Conservation (phyloP, 2,329 filamentous ascomycete genomes). For the Aspergillus piperis region DNA sequence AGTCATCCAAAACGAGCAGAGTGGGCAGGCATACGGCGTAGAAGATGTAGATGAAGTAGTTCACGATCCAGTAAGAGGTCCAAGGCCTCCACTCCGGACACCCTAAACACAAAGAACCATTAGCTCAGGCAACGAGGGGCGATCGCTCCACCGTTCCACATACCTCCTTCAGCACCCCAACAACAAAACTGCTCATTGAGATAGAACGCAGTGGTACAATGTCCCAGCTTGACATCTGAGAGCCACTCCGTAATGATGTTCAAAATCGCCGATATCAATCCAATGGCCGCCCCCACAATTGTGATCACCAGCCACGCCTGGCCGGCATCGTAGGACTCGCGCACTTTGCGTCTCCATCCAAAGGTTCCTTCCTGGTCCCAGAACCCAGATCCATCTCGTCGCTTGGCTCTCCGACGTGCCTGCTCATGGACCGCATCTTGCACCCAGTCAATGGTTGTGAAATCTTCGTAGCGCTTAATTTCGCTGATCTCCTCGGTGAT, state of each 20-base stretch:
- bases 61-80: slow-evolving; percentile 74
- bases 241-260: slow-evolving; percentile 98
- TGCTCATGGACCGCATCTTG: slow-evolving; percentile 94
- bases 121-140: not conserved
- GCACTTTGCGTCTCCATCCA: slow-evolving; percentile 78
- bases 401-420: slow-evolving; percentile 72
- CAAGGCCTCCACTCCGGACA: slow-evolving; percentile 88
- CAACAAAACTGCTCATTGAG: slow-evolving; percentile 97
- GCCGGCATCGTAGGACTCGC: slow-evolving; percentile 89
- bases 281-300: slow-evolving; percentile 86
- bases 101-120: slow-evolving; percentile 48
- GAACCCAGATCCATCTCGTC: slow-evolving; percentile 70
- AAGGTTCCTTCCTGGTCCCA: slow-evolving; percentile 68
- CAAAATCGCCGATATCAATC: slow-evolving; percentile 85
- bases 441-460: slow-evolving; percentile 96
- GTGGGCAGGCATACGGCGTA: slow-evolving; percentile 65
- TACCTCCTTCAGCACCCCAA: slow-evolving; percentile 88
- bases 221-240: slow-evolving; percentile 91
- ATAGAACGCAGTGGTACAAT: slow-evolving; percentile 94
- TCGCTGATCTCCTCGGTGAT: slow-evolving; percentile 95
- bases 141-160: slow-evolving; percentile 14
- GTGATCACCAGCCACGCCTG: slow-evolving; percentile 98
- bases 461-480: slow-evolving; percentile 98
- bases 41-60: slow-evolving; percentile 84
- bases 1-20: not conserved